Conservation (phyloP, 176 grass and related monocot species). For the Bothriochloa decipiens region DNA sequence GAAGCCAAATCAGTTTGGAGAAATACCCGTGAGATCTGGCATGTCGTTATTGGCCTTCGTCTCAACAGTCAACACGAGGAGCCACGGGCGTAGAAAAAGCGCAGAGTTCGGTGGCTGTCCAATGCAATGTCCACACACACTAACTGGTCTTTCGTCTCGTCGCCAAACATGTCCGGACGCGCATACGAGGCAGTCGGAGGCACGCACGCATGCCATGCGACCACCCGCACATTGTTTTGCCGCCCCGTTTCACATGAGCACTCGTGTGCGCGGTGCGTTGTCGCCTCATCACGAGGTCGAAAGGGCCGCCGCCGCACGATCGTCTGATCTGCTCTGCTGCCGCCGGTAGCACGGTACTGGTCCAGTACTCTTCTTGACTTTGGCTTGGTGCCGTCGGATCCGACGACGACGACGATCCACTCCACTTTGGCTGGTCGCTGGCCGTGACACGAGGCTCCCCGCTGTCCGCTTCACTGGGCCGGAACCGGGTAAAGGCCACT, state of each 20-base stretch:
- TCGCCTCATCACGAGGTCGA: too few species aligned
- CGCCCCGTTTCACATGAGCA: background rate
- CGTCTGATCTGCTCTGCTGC: background rate
- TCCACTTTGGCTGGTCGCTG: background rate
- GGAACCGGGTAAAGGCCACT: background rate
- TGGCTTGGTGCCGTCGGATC: background rate
- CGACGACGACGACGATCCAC: background rate
- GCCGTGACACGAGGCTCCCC: constrained; percentile 6
- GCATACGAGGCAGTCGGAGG: background rate
- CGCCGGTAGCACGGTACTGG: background rate
- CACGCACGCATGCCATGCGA: background rate
- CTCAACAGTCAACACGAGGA: background rate
- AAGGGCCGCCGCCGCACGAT: too few species aligned
- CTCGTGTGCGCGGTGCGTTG: background rate
- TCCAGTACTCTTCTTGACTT: background rate
- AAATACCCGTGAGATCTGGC: background rate
- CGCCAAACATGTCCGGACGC: background rate
- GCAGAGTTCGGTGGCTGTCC: background rate
- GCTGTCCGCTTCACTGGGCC: background rate
- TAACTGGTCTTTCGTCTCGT: background rate
- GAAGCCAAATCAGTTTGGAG: too few species aligned
- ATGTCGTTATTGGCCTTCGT: background rate
- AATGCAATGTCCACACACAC: too few species aligned
- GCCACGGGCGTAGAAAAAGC: background rate
- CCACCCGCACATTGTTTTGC: constrained; percentile 1